Evolutionary conservation across 257 asterid genomes (phyloP), one percentile per base, ranked within the genome.

Genomic region (Sherardia arvensis): DNA sequence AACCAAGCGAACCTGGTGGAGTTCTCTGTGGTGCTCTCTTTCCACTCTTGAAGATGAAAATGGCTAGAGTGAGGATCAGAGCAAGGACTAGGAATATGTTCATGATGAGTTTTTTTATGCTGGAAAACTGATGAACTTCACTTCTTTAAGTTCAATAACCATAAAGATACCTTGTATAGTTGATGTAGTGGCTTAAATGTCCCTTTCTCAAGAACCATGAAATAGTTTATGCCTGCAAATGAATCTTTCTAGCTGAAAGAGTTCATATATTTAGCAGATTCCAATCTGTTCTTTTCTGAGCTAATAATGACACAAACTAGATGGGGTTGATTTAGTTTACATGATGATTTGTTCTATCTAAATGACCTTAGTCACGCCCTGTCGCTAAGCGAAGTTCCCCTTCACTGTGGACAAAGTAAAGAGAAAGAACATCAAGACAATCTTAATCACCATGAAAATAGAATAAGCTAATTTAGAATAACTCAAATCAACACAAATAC

Each of bases 1-100:
- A 1, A 25, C 95, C 95, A 6, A 84, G 68, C 38, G 96, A 78
- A 10, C 93, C 90, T 0, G 96, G 95, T 1, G 96, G 96, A 11
- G 77, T 33, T 67, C 77, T 74, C 14, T 63, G 18, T 1, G 56
- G 34, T 49, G 73, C 1, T 43, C 69, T 48, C 53, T 21, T 45
- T 47, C n/a, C 21, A 14, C 53, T 77, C 34, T 27, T 66, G 8
- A 67, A 2, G 1, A 84, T 59, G 59, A 75, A 64, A 23, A 71
- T 40, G 20, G 76, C 58, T 53, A 82, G 3, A 6, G 80, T 43
- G 23, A 83, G 75, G 57, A 80, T 34, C 47, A 78, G 51, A 53
- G 68, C 36, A 20, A 80, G 45, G 49, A 76, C 25, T 29, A 67
- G 15, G 60, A 70, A 45, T 67, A 71, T 40, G 30, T 71, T 68